Percentiles rank a stretch among this genome's conserved stretches.
Conservation (phyloP, 345 rosid species). For the Populus simonii region DNA sequence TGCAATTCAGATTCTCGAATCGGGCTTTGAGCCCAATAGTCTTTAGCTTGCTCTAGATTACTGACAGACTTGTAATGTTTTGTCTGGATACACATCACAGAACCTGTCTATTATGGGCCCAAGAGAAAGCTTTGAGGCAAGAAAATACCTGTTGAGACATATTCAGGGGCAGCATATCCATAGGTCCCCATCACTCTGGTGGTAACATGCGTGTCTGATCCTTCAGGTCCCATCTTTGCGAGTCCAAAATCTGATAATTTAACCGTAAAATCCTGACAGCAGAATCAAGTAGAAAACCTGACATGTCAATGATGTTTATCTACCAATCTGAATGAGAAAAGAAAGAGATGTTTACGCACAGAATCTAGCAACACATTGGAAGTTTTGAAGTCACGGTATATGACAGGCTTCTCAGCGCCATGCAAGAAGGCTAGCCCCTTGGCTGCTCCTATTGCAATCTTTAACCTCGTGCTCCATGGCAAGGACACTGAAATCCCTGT, state of each 20-base stretch:
- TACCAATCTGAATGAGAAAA: neutral
- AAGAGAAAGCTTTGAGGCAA: neutral
- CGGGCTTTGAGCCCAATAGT: too few species aligned
- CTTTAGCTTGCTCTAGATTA: neutral
- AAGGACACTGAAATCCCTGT: conserved; percentile 66
- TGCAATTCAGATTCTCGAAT: too few species aligned
- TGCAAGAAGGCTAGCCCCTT: conserved; percentile 91
- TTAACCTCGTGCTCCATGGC: conserved; percentile 86
- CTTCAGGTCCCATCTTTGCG: conserved; percentile 94
- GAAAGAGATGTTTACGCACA: conserved; percentile 32
- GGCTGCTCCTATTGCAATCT: conserved; percentile 84
- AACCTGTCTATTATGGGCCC: neutral
- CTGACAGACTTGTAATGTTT: neutral
- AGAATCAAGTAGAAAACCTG: neutral
- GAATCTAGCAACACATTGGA: conserved; percentile 85
- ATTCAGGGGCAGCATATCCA: conserved; percentile 95
- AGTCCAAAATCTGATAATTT: conserved; percentile 91
- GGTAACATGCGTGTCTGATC: conserved; percentile 85
- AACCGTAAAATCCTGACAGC: conserved; percentile 66
- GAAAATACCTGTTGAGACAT: conserved; percentile 67
- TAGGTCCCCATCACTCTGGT: conserved; percentile 97
- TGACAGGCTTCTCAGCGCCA: conserved; percentile 77
- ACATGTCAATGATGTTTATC: neutral
- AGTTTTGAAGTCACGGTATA: conserved; percentile 91
- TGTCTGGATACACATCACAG: neutral